These are phyloP conservation scores for Fusarium keratoplasticum DNA, from an alignment of 2,329 filamentous ascomycete genomes.

Conservation along the genomic window DNA sequence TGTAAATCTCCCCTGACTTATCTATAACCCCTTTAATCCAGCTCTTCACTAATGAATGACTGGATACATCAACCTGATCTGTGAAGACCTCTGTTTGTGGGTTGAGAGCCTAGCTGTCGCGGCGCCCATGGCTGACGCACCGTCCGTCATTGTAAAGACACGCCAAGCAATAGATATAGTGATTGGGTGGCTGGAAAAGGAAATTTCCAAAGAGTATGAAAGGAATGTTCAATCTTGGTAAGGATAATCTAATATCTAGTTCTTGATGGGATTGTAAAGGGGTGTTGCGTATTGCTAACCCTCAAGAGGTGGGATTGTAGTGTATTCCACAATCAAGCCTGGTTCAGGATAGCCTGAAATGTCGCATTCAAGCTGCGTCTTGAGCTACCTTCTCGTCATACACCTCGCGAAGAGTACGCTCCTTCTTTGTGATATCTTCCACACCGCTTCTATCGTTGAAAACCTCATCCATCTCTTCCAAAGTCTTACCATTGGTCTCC, in stretches of 20 bases:
- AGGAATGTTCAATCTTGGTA: not conserved
- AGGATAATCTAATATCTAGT: not conserved
- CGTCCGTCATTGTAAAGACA: no score
- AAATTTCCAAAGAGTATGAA: not conserved
- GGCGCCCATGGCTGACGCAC: no score
- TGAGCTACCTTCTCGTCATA: not conserved
- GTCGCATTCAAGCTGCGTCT: not conserved
- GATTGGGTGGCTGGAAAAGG: no score
- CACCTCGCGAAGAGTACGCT: not conserved
- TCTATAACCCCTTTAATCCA: no score
- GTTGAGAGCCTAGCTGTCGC: no score
- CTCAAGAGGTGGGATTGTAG: not conserved
- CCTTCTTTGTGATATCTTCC: conserved; percentile 28
- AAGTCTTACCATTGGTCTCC: conserved; percentile 66
- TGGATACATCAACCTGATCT: not conserved
- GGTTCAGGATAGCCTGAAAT: not conserved
- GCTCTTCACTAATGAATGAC: not conserved
- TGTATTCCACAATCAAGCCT: not conserved
- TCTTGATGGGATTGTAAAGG: not conserved
- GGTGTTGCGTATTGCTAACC: not conserved
- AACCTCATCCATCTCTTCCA: conserved; percentile 65
- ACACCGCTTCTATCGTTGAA: conserved; percentile 45
- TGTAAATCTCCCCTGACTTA: not conserved
- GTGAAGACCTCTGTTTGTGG: not conserved
- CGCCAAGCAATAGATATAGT: no score